Evolutionary conservation across 2,329 filamentous ascomycete genomes (phyloP).

Genomic region (Aspergillus thermomutatus): DNA sequence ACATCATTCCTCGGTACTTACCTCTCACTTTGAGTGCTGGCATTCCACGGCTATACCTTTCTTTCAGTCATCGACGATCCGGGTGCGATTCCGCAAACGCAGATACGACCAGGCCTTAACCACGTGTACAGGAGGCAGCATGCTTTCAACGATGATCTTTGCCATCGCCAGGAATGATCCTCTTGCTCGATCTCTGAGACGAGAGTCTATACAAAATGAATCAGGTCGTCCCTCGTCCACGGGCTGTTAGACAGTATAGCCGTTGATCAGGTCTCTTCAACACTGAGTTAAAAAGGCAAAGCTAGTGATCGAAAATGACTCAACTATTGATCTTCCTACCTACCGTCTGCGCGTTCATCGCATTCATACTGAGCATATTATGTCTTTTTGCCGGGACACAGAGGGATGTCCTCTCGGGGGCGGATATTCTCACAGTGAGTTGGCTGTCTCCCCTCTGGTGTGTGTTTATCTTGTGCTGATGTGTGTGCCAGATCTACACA

Average conservation of each 20-base stretch:
- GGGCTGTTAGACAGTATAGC: background rate
- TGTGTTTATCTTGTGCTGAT: background rate
- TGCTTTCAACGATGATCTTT: background rate
- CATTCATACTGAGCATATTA: constrained; percentile 57
- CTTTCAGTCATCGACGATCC: background rate
- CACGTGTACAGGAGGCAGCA: background rate
- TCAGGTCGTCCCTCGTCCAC: background rate
- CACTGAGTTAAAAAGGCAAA: background rate
- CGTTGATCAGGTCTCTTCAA: background rate
- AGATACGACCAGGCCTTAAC: background rate
- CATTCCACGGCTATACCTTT: background rate
- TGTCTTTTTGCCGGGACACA: constrained; percentile 61
- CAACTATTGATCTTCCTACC: constrained; percentile 42
- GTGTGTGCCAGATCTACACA: constrained; percentile 30
- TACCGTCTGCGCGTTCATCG: constrained; percentile 48
- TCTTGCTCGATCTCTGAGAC: background rate
- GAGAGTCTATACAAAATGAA: background rate
- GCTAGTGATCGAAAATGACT: constrained; percentile 7
- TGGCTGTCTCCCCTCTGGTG: constrained; percentile 9
- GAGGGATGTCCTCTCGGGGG: constrained; percentile 54
- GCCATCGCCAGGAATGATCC: background rate
- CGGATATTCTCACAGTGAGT: constrained; percentile 55
- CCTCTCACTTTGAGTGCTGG: background rate
- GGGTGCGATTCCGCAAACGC: background rate
- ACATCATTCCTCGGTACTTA: background rate